Percentiles rank a stretch among this genome's conserved stretches.
Evolutionary conservation across 2,329 filamentous ascomycete genomes (phyloP).

Genomic region (Keithomyces neogunnii): DNA sequence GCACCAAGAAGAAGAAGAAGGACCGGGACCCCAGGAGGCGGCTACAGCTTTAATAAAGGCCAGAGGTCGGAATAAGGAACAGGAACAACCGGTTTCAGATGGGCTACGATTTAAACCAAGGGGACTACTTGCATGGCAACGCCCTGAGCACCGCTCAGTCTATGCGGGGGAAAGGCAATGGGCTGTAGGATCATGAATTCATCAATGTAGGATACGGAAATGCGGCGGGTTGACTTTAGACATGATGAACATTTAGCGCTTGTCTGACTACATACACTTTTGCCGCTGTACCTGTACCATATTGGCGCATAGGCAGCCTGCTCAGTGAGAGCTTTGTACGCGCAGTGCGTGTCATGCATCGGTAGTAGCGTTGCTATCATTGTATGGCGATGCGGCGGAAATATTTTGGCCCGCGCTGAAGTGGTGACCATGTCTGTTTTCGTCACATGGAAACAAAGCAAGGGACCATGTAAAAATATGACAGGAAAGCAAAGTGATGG

Average conservation of each 20-base stretch:
- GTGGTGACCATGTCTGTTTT: too few relatives aligned
- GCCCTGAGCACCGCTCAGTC: background rate
- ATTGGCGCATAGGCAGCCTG: too few relatives aligned
- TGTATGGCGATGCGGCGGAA: too few relatives aligned
- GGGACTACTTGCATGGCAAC: slow-evolving; percentile 3
- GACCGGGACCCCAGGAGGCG: background rate
- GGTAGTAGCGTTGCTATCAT: too few relatives aligned
- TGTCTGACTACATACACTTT: too few relatives aligned
- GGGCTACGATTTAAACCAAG: slow-evolving; percentile 1
- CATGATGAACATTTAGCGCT: background rate
- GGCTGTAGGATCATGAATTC: slow-evolving; percentile 1
- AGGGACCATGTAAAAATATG: too few relatives aligned
- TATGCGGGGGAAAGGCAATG: slow-evolving; percentile 1
- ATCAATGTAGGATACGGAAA: background rate
- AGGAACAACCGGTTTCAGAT: background rate
- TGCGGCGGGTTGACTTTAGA: background rate
- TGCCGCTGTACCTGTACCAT: too few relatives aligned
- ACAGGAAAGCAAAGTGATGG: too few relatives aligned
- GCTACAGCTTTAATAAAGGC: background rate
- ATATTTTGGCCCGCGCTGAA: too few relatives aligned
- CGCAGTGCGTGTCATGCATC: too few relatives aligned
- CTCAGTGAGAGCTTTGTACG: too few relatives aligned
- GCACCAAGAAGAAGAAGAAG: background rate
- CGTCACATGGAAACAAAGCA: too few relatives aligned
- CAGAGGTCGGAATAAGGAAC: background rate